Conservation (phyloP, 1,139 yeast genomes). For the Taphrina sp. region DNA sequence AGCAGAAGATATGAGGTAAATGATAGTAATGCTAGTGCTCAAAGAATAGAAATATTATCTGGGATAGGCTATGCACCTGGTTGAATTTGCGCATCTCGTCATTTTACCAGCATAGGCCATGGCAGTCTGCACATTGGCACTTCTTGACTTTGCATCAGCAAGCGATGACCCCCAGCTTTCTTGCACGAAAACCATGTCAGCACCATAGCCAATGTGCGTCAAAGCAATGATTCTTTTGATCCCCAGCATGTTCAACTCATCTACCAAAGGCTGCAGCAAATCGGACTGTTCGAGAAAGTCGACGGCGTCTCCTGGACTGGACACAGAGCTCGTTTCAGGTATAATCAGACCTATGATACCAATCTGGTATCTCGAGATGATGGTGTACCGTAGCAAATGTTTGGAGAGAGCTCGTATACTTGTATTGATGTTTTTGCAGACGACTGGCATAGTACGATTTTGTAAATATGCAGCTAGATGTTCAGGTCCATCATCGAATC, state of each 20-base stretch:
- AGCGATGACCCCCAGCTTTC: conserved; percentile 19
- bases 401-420: conserved; percentile 6
- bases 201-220: conserved; percentile 28
- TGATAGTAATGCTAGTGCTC: no score
- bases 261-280: conserved; percentile 40
- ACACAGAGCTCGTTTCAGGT: conserved; percentile 22
- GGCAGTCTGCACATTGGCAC: no score
- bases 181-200: conserved; percentile 15
- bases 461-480: conserved; percentile 24
- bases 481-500: conserved; percentile 31
- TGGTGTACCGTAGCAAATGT: conserved; percentile 13
- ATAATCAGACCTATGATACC: conserved; percentile 27
- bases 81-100: no score
- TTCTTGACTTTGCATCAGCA: no score
- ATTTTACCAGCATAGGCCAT: no score
- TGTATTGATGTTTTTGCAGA: conserved; percentile 27
- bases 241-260: conserved; percentile 36
- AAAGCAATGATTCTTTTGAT: conserved; percentile 24
- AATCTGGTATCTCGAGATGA: conserved; percentile 6
- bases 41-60: no score
- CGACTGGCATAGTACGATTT: conserved; percentile 20
- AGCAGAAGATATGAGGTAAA: no score
- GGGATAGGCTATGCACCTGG: no score
- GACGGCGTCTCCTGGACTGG: conserved; percentile 24
- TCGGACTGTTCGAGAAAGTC: conserved; percentile 34